Base-by-base conservation (phyloP, 192 early-diverging fungal species). In the Coemansia interrupta region DNA sequence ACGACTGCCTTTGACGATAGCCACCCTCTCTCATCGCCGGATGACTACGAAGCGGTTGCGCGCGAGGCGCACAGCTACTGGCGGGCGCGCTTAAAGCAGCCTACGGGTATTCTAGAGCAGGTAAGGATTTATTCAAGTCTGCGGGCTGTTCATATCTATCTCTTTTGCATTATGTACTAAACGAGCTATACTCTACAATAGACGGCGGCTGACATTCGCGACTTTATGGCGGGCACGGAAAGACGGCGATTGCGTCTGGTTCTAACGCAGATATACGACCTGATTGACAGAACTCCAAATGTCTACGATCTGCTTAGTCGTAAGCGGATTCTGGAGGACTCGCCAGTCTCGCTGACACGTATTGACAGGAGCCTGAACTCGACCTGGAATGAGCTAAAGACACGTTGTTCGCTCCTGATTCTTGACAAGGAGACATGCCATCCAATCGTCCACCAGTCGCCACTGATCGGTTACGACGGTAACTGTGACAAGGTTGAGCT, bases 161-260 rank as follows among this genome's bases (percentile, higher is more conserved):
- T 29, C 14, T 15, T 15, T 22, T 5, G 8, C 24, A 23, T n/a
- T 32, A 1, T 68, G 46, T 75, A 75, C 63, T 61, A 66, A 10
- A 41, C 40, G n/a, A 2, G 2, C 40, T 41, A 12, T 23, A 47
- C 22, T 8, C 10, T 26, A 26, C 26, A 26, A 1, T 47, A 47
- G 45, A 20, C 45, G 19, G 19, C 32, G 12, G 18, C 63, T n/a
- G 73, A 76, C 36, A 51, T 76, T 23, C 30, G 63, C 18, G 73
- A 66, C 14, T 76, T 76, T 56, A 60, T 62, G 38, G 17, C 41
- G 23, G 73, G 73, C 4, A 54, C 73, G 0, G 30, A 48, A 7
- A 49, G 73, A 47, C 63, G 73, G 47, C 73, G 63, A 14, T 43
- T 76, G 42, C 68, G 64, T n/a, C 56, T 76, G 18, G 73, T 76